phyloP scores from a whole-genome alignment of 2,329 filamentous ascomycete genomes.

The Aspergillus jensenii region DNA sequence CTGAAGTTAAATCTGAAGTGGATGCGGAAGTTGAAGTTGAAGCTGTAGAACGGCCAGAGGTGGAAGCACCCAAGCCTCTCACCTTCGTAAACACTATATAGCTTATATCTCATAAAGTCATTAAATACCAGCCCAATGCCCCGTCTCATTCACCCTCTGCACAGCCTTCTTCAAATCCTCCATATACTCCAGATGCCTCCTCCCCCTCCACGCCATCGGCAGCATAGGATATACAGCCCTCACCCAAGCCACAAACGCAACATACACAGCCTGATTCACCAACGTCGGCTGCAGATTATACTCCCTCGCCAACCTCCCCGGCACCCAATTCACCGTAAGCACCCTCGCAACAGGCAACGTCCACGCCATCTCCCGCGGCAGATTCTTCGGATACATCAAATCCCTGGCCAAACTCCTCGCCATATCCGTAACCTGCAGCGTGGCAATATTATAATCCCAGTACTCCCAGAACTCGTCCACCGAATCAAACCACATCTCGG shows the following conservation, averaged over 20 bases:
- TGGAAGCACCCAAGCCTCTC: neutral
- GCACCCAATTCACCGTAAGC: constrained; percentile 9
- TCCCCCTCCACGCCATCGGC: constrained; percentile 3
- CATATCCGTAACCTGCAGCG: constrained; percentile 27
- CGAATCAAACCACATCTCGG: constrained; percentile 29
- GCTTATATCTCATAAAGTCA: neutral
- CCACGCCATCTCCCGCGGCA: constrained; percentile 6
- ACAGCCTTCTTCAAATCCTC: constrained; percentile 17
- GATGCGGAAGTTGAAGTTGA: neutral
- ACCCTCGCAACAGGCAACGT: neutral
- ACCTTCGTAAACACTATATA: neutral
- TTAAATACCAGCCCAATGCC: constrained; percentile 10
- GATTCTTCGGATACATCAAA: constrained; percentile 15
- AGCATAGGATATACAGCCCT: constrained; percentile 10
- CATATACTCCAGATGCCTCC: constrained; percentile 12
- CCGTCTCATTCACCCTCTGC: constrained; percentile 11
- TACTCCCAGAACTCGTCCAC: constrained; percentile 29
- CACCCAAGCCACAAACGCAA: constrained; percentile 8
- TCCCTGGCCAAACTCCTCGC: constrained; percentile 21
- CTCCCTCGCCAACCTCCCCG: constrained; percentile 11
- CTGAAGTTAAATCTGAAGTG: neutral
- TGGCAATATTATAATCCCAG: constrained; percentile 28
- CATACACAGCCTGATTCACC: constrained; percentile 4
- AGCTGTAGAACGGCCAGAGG: too few relatives aligned
- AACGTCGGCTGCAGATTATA: constrained; percentile 15